A percentile compares a stretch with the other conserved stretches of the same genome.
These are phyloP conservation scores for Penicillium expansum DNA, from an alignment of 2,329 filamentous ascomycete species.

Conservation along the genomic window DNA sequence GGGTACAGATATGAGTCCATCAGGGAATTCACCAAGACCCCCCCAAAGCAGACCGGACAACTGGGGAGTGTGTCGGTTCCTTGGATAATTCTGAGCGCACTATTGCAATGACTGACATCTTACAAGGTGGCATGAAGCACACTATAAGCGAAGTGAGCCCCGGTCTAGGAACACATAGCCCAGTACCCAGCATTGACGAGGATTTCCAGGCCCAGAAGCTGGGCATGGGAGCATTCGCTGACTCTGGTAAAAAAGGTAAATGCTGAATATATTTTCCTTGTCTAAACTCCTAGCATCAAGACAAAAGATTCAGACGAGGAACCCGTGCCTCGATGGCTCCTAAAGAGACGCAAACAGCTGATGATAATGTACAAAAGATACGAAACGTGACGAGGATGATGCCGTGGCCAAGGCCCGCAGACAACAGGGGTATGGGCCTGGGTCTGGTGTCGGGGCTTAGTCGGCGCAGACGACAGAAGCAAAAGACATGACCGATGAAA, in stretches of 20 bases:
- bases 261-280: constrained; percentile 22
- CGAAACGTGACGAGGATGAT: constrained; percentile 38
- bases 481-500: constrained; percentile 11
- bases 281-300: constrained; percentile 31
- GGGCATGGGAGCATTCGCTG: constrained; percentile 52
- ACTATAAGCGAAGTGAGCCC: constrained; percentile 35
- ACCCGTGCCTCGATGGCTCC: constrained; percentile 1
- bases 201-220: constrained; percentile 54
- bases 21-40: constrained; percentile 49
- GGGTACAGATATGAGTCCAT: constrained; percentile 56
- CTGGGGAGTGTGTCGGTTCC: constrained; percentile 47
- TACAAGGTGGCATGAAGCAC: constrained; percentile 27
- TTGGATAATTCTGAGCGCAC: too few species aligned
- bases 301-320: constrained; percentile 14
- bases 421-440: constrained; percentile 54
- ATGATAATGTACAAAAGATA: constrained; percentile 44
- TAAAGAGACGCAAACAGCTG: constrained; percentile 31
- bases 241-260: constrained; percentile 43
- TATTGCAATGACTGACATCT: constrained; percentile 4
- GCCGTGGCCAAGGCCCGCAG: constrained; percentile 45
- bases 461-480: constrained; percentile 11
- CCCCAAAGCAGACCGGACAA: constrained; percentile 56
- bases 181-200: constrained; percentile 49
- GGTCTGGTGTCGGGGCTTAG: constrained; percentile 56
- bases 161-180: constrained; percentile 42